Evolutionary conservation across 257 asterid species (phyloP).

Genomic region (Salvia splendens): DNA sequence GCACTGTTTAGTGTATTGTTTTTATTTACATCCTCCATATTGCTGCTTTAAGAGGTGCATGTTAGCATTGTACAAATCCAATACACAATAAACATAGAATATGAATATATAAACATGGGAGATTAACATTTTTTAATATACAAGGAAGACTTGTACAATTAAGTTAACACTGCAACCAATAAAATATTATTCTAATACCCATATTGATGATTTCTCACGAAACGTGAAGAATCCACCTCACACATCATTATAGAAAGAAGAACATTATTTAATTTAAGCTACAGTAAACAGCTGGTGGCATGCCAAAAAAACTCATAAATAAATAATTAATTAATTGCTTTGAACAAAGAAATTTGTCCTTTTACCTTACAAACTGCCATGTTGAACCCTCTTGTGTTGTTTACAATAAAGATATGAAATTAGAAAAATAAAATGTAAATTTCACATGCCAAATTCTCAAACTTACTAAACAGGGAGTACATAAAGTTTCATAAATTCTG

Average conservation of each 20-base stretch:
- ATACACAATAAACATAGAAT: slow-evolving; percentile 37
- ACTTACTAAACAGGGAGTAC: neutral
- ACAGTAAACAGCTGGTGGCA: slow-evolving; percentile 29
- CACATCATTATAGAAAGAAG: slow-evolving; percentile 27
- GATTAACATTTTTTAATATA: too few species aligned
- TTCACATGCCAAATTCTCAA: slow-evolving; percentile 13
- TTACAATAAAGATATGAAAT: neutral
- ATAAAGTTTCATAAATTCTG: slow-evolving; percentile 18
- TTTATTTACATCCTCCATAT: neutral
- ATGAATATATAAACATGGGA: slow-evolving; percentile 21
- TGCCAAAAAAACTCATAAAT: neutral
- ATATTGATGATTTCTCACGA: slow-evolving; percentile 33
- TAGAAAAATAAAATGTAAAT: neutral
- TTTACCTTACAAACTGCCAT: neutral
- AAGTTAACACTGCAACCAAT: neutral
- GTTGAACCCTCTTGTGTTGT: slow-evolving; percentile 8
- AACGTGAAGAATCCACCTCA: slow-evolving; percentile 46
- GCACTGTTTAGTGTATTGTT: slow-evolving; percentile 17
- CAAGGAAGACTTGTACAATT: slow-evolving; percentile 6
- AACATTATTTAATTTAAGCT: slow-evolving; percentile 16
- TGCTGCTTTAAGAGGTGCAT: slow-evolving; percentile 42
- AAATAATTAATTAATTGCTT: slow-evolving; percentile 10
- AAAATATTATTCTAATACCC: slow-evolving; percentile 21
- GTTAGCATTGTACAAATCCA: slow-evolving; percentile 42
- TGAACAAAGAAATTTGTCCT: neutral